These are phyloP conservation scores for Alternaria brassicicola DNA, from an alignment of 2,329 filamentous ascomycete species.

Conservation along the genomic window DNA sequence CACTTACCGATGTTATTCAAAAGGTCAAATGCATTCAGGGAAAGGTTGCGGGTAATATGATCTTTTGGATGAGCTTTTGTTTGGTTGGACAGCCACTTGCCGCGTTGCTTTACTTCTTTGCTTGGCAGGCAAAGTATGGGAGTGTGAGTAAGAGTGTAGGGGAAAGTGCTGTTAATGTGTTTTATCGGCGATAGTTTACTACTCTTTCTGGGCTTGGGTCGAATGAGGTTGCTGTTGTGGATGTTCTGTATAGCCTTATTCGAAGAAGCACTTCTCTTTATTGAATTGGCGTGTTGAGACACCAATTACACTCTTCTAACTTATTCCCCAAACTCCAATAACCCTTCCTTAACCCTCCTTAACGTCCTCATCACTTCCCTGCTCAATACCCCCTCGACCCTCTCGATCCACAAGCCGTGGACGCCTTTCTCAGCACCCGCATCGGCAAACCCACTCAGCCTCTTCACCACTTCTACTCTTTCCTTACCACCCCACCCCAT, in stretches of 20 bases:
- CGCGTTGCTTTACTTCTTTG: slow-evolving; percentile 93
- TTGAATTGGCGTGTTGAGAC: not conserved
- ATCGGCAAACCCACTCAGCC: slow-evolving; percentile 35
- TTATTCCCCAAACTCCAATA: not conserved
- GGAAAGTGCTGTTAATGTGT: slow-evolving; percentile 32
- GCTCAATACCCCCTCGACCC: slow-evolving; percentile 43
- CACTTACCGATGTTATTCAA: slow-evolving; percentile 77
- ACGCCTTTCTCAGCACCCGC: slow-evolving; percentile 27
- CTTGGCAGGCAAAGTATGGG: slow-evolving; percentile 97
- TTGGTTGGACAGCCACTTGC: slow-evolving; percentile 93
- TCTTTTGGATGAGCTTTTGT: slow-evolving; percentile 97
- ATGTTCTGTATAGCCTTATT: not conserved
- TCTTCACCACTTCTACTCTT: slow-evolving; percentile 30
- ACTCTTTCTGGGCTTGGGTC: not conserved
- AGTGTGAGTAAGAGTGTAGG: slow-evolving; percentile 63
- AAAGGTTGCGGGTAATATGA: slow-evolving; percentile 84
- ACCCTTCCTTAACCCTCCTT: slow-evolving; percentile 7
- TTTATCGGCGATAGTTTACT: slow-evolving; percentile 22
- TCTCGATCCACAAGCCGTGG: slow-evolving; percentile 49
- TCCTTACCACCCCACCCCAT: slow-evolving; percentile 31
- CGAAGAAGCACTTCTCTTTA: not conserved
- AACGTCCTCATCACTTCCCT: slow-evolving; percentile 20
- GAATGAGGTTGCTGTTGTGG: not conserved
- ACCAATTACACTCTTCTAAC: not conserved
- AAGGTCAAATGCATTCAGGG: slow-evolving; percentile 77